Percentiles rank a stretch among this genome's conserved stretches.
Conservation (phyloP, 345 rosid genomes). For the Ricinus communis region DNA sequence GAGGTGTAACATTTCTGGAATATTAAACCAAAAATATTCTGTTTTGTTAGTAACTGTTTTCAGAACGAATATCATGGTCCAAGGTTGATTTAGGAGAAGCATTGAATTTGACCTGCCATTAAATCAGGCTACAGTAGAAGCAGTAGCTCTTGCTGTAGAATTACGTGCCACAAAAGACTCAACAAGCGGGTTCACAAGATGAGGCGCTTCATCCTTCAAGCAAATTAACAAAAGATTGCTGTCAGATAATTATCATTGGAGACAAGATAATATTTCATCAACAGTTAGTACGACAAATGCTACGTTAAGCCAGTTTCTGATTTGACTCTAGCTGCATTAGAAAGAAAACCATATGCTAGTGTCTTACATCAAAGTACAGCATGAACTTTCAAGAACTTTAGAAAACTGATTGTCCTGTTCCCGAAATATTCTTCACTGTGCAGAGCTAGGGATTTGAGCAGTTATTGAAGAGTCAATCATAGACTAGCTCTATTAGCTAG, state of each 20-base stretch:
- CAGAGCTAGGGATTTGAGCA: no score
- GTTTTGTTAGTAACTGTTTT: neutral
- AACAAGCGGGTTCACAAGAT: constrained; percentile 77
- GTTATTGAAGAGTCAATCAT: no score
- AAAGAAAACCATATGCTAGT: neutral
- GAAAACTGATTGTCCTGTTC: no score
- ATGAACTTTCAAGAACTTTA: neutral
- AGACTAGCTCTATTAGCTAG: no score
- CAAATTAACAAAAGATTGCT: constrained; percentile 1
- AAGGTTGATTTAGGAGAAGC: neutral
- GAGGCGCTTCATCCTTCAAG: constrained; percentile 84
- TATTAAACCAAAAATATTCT: neutral
- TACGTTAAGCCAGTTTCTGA: neutral
- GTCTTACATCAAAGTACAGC: neutral
- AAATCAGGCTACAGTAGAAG: constrained; percentile 24
- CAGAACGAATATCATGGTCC: neutral
- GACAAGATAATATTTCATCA: neutral
- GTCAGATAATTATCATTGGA: neutral
- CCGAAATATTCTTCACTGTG: no score
- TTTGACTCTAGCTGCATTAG: neutral
- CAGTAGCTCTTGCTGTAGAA: constrained; percentile 24
- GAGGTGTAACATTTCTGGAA: neutral
- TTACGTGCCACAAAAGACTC: constrained; percentile 75
- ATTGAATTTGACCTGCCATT: constrained; percentile 10
- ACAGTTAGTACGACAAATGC: neutral